Base-by-base conservation (phyloP, 2,329 filamentous ascomycete genomes). In the Arthrobotrys pseudoclavata region DNA sequence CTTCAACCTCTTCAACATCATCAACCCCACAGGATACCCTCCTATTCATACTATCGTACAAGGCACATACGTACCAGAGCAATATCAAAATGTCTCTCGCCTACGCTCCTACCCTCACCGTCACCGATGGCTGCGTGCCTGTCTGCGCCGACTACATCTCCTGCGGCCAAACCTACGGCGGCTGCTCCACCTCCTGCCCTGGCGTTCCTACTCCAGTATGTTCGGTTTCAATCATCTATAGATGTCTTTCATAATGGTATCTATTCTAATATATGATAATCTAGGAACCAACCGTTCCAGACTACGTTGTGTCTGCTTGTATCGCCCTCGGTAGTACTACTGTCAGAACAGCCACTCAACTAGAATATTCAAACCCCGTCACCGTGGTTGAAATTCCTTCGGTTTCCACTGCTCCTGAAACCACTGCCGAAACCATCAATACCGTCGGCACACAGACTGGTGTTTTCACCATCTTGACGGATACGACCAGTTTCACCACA, bases 221-320 rank as follows among this genome's bases (percentile, higher is more conserved):
- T 24, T 10, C 13, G 12, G 7, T 7, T 37, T 34, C 15, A 34
- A 1, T n/a, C 13, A 1, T n/a, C 2, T 37, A 52, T 42, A 13
- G 12, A n/a, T 52, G 20, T 29, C 29, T 37, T 5, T 20, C 4
- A 20, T 20, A 4, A 9, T 6, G 4, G 4, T 53, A 24, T 34
- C 13, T 40, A 9, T 45, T 6, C 42, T 61, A 20, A 47, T 9
- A 40, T 29, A 22, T 22, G 18, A 57, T 31, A 42, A 75, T 61
- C 12, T 55, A 75, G 70, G 29, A 42, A 10, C 18, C 42, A 4
- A 61, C 70, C 3, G 34, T 75, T 15, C 70, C 70, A 22, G 70
- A 68, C 62, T 75, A 75, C 12, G 62, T 75, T 29, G 15, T 75
- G 31, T 62, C 62, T 22, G 70, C 70, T 10, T 75, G 70, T 26